Evolutionary conservation across 352 stramenopile species (phyloP).

Genomic region (Elongisporangium senticosum): DNA sequence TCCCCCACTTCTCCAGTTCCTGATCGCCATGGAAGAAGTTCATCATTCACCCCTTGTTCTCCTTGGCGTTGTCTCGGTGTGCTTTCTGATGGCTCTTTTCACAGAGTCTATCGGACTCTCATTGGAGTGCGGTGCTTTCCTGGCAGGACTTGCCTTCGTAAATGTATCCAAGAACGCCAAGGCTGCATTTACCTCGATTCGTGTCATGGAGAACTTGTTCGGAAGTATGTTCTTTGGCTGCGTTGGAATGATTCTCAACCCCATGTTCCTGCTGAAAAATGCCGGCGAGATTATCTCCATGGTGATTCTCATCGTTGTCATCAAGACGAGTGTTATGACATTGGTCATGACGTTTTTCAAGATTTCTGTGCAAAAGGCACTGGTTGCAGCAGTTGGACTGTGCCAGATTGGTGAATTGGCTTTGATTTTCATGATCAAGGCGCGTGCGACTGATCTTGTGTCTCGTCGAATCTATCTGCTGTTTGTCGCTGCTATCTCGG

Average conservation of each 20-base stretch:
- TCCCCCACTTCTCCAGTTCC: constrained; percentile 58
- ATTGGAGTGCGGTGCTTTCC: constrained; percentile 77
- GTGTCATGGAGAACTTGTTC: constrained; percentile 85
- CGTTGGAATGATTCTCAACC: constrained; percentile 85
- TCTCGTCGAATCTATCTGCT: constrained; percentile 78
- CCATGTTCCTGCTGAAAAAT: constrained; percentile 75
- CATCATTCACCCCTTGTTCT: constrained; percentile 74
- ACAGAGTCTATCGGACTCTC: constrained; percentile 78
- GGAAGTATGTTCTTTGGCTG: constrained; percentile 87
- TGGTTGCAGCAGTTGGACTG: constrained; percentile 65
- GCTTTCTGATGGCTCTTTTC: constrained; percentile 80
- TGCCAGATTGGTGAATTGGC: constrained; percentile 83
- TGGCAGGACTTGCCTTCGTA: constrained; percentile 78
- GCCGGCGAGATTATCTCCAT: constrained; percentile 76
- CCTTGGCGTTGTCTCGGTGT: constrained; percentile 80
- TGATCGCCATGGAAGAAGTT: constrained; percentile 76
- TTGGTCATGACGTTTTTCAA: constrained; percentile 78
- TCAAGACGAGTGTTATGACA: constrained; percentile 75
- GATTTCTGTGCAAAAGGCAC: constrained; percentile 65
- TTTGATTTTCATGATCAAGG: constrained; percentile 90
- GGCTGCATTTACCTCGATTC: constrained; percentile 74
- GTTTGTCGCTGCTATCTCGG: constrained; percentile 71
- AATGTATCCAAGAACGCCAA: constrained; percentile 61
- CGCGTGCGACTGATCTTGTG: constrained; percentile 75
- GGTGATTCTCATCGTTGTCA: constrained; percentile 68